Evolutionary conservation across 2,329 filamentous ascomycete species (phyloP), one percentile per base, ranked within the genome.

Genomic region (Capronia epimyces): DNA sequence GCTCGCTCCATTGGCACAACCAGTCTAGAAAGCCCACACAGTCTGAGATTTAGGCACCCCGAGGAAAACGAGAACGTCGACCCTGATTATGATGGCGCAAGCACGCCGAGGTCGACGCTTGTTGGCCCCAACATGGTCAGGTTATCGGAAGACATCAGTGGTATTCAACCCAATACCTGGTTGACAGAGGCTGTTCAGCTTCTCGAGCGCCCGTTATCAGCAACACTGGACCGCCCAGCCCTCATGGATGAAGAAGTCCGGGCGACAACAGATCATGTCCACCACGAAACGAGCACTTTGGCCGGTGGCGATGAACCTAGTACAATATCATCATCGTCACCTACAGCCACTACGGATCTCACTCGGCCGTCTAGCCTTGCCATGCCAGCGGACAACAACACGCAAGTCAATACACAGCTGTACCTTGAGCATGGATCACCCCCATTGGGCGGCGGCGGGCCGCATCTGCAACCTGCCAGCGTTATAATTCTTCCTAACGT

Each of bases 41-140:
- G 3, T n/a, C n/a, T 12, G 7, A 3, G 24, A 5, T 27, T 27
- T 10, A 10, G 10, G 24, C n/a, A n/a, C n/a, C n/a, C 29, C 7
- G 29, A 6, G 12, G 29, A 32, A 6, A 12, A n/a, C 29, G 29
- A 32, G 6, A 7, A 43, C 22, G 42, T 44, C 5, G 46, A 41
- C 21, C 25, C 4, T n/a, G 25, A 49, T 2, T 50, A 48, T 13
- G 46, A 46, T 42, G 52, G 55, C 12, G 40, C 49, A 7, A 18
- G 32, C 2, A 59, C 53, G 4, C 53, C 56, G 7, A 46, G 48
- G 36, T 53, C 55, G 21, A 46, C 37, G 8, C 46, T 51, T 25
- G 27, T 39, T 16, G 16, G 29, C 7, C 45, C 46, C 16, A 29
- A 39, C 15, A 34, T 45, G 22, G 40, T 49, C n/a, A 18, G 27